Evolutionary conservation across 352 stramenopile species (phyloP).

Genomic region (Globisporangium heterothallicum): DNA sequence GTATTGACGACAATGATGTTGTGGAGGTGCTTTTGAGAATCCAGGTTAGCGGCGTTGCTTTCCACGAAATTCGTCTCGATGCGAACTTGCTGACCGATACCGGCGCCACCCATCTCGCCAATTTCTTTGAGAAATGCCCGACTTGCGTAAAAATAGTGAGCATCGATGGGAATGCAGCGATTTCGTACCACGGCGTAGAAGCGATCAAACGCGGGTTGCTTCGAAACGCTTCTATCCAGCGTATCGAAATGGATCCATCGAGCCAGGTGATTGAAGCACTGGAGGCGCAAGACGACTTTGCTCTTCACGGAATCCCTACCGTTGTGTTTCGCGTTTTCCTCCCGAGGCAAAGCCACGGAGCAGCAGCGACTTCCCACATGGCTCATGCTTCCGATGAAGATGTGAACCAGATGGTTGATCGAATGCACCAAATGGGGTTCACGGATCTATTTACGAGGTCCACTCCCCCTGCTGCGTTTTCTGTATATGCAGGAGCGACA

Average conservation of each 20-base stretch:
- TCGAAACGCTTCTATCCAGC: slow-evolving; percentile 27
- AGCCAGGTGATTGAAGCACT: slow-evolving; percentile 16
- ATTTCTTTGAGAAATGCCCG: slow-evolving; percentile 35
- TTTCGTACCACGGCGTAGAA: slow-evolving; percentile 29
- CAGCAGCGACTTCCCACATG: background rate
- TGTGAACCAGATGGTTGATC: slow-evolving; percentile 11
- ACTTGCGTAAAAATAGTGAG: slow-evolving; percentile 21
- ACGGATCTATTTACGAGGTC: background rate
- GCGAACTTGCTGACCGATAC: slow-evolving; percentile 34
- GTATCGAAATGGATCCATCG: slow-evolving; percentile 15
- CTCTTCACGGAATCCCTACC: slow-evolving; percentile 11
- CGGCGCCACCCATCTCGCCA: slow-evolving; percentile 28
- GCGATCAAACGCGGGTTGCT: slow-evolving; percentile 22
- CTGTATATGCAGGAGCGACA: slow-evolving; percentile 2
- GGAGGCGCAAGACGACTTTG: slow-evolving; percentile 13
- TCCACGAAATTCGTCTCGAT: slow-evolving; percentile 33
- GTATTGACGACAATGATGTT: slow-evolving; percentile 34
- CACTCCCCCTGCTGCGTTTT: background rate
- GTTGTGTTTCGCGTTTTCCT: slow-evolving; percentile 14
- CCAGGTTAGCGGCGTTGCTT: slow-evolving; percentile 20
- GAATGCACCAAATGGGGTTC: slow-evolving; percentile 12
- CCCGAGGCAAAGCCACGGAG: background rate
- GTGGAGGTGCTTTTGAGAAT: slow-evolving; percentile 38
- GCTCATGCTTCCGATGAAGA: slow-evolving; percentile 8
- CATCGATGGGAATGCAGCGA: slow-evolving; percentile 24